A percentile compares a stretch with the other conserved stretches of the same genome.
Conservation (phyloP, 2,329 filamentous ascomycete genomes). For the Aspergillus sp. region DNA sequence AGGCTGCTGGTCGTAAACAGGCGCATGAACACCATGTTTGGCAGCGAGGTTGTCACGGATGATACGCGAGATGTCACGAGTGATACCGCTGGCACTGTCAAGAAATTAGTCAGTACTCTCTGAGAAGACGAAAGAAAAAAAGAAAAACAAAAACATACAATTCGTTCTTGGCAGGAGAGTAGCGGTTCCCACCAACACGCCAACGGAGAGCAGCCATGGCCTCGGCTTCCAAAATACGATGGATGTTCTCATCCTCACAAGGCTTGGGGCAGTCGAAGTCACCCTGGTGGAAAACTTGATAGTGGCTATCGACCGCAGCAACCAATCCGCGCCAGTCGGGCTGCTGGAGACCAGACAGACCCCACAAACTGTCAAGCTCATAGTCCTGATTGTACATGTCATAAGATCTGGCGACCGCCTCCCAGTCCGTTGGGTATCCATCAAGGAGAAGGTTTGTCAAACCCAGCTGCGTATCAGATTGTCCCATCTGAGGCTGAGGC, state of each 20-base stretch:
- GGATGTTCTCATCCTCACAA: conserved; percentile 31
- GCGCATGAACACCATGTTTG: conserved; percentile 13
- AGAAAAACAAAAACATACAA: conserved; percentile 27
- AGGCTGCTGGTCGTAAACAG: conserved; percentile 6
- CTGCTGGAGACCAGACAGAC: conserved; percentile 35
- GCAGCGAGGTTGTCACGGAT: conserved; percentile 31
- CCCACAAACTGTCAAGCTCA: conserved; percentile 36
- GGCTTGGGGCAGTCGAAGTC: conserved; percentile 21
- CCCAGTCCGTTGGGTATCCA: conserved; percentile 35
- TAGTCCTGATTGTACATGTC: conserved; percentile 34
- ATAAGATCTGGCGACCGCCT: conserved; percentile 29
- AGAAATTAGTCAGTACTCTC: conserved; percentile 13
- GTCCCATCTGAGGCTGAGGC: conserved; percentile 20
- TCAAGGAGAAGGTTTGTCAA: conserved; percentile 31
- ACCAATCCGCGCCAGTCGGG: conserved; percentile 38
- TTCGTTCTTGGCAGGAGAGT: conserved; percentile 29
- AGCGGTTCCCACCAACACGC: conserved; percentile 29
- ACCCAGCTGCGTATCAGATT: conserved; percentile 20
- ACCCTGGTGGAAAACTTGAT: conserved; percentile 34
- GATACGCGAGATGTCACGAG: conserved; percentile 35
- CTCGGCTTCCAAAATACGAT: conserved; percentile 31
- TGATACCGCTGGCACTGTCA: conserved; percentile 35
- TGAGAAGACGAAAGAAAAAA: neutral
- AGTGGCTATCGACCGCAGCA: conserved; percentile 40
- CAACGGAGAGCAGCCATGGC: conserved; percentile 25